Conservation (phyloP, 176 grass and related monocot genomes). For the Carex myosuroides region DNA sequence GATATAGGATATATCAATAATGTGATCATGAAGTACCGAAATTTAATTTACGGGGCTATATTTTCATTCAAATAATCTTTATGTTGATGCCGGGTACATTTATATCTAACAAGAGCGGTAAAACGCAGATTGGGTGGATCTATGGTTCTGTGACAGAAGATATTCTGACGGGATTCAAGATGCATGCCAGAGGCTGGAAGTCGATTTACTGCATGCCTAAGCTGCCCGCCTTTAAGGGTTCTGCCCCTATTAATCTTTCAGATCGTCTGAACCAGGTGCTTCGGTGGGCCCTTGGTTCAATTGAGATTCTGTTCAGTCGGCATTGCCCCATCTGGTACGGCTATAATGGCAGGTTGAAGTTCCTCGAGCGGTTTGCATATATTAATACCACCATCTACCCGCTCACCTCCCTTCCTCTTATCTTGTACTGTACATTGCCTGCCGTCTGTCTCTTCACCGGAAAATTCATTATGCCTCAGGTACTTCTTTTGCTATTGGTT, state of each 20-base stretch:
- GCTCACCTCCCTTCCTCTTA: slow-evolving; percentile 66
- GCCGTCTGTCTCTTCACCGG: slow-evolving; percentile 83
- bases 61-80: neutral
- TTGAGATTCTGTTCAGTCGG: slow-evolving; percentile 89
- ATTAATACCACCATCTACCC: slow-evolving; percentile 90
- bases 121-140: slow-evolving; percentile 86
- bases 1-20: neutral
- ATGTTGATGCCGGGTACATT: neutral
- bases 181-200: slow-evolving; percentile 86
- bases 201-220: slow-evolving; percentile 95
- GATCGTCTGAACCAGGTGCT: slow-evolving; percentile 91
- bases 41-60: no score
- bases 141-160: slow-evolving; percentile 95
- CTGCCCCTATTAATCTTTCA: slow-evolving; percentile 88
- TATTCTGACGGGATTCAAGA: slow-evolving; percentile 91
- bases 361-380: slow-evolving; percentile 85
- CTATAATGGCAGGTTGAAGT: slow-evolving; percentile 71
- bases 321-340: slow-evolving; percentile 95
- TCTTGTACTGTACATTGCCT: slow-evolving; percentile 73
- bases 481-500: slow-evolving; percentile 13
- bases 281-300: slow-evolving; percentile 82
- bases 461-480: slow-evolving; percentile 89
- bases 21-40: neutral
- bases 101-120: slow-evolving; percentile 13
- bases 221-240: slow-evolving; percentile 71